Base-by-base conservation (phyloP, 805 yeast species). In the Candida ovalis region DNA sequence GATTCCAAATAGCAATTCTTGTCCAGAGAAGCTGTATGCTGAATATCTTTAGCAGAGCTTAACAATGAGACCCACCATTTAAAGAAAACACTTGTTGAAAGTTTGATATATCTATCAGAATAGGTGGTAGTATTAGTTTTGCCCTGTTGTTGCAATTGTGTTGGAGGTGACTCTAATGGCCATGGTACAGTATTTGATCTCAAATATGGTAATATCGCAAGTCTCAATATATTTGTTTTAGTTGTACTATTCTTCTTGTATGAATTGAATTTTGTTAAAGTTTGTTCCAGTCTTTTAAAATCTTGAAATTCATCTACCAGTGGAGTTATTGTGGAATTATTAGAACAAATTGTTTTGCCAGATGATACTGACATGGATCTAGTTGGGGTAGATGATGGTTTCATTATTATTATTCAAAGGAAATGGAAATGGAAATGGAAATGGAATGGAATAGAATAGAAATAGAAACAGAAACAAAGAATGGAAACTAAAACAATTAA, bases 61-160 rank as follows among this genome's bases (percentile, higher is more conserved):
- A 79, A 56, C 15, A 79, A 59, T n/a, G 74, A 66, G n/a, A 64
- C 56, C 84, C 84, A 80, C 84, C 84, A 80, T 54, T 68, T 70
- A 9, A 73, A 54, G 17, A 78, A 49, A 7, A 54, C 35, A 2
- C 41, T 43, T 9, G 58, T 42, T 2, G 57, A 44, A 9, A 25
- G 24, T n/a, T 46, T 27, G 3, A 50, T 44, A 24, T 48, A 45
- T 19, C 21, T 41, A 19, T 50, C 51, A 19, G 52, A 35, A 10
- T 44, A 38, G 10, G 28, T 40, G 28, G 9, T 21, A 22, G n/a
- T 25, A 18, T 33, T 21, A 17, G 25, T 9, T 10, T 44, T 43
- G 1, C 47, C 45, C 6, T 3, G 51, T 35, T 19, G 22, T 8
- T 28, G 32, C 4, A 19, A 27, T 8, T 27, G 21, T 33, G 32